Evolutionary conservation across 257 asterid genomes (phyloP).

Genomic region (Dorcoceras hygrometricum): DNA sequence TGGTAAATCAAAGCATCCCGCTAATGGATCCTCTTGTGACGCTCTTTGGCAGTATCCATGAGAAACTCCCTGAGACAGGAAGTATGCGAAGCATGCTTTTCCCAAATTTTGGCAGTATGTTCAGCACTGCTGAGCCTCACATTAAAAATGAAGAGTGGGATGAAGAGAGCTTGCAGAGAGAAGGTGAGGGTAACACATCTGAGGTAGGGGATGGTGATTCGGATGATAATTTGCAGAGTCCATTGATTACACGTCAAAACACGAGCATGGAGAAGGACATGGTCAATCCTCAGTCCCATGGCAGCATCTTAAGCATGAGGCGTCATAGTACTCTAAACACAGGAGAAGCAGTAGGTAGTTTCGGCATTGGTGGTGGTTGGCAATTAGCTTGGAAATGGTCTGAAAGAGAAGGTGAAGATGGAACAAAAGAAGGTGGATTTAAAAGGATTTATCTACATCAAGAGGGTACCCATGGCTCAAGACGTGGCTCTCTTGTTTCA

Average conservation of each 20-base stretch:
- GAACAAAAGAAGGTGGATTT: conserved; percentile 59
- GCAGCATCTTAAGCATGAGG: conserved; percentile 44
- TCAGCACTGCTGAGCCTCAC: conserved; percentile 60
- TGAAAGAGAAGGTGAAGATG: conserved; percentile 63
- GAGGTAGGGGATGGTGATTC: conserved; percentile 42
- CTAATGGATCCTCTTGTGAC: conserved; percentile 79
- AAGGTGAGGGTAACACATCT: conserved; percentile 46
- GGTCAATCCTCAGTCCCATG: conserved; percentile 43
- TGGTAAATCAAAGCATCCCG: conserved; percentile 47
- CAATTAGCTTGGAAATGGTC: conserved; percentile 80
- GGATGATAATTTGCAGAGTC: conserved; percentile 60
- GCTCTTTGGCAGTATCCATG: conserved; percentile 77
- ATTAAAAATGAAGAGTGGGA: conserved; percentile 63
- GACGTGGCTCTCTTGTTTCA: conserved; percentile 68
- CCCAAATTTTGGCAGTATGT: conserved; percentile 85
- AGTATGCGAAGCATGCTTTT: conserved; percentile 82
- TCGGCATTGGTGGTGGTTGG: conserved; percentile 87
- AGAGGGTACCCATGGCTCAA: conserved; percentile 51
- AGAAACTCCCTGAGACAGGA: conserved; percentile 61
- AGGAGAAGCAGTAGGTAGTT: conserved; percentile 46
- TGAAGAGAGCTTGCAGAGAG: conserved; percentile 62
- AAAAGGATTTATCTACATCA: conserved; percentile 69
- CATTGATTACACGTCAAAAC: conserved; percentile 68
- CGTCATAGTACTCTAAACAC: conserved; percentile 47
- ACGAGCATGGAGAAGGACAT: conserved; percentile 56